Conservation (phyloP, 1,139 yeast genomes). For the Hemisphaericaspora subhashii region DNA sequence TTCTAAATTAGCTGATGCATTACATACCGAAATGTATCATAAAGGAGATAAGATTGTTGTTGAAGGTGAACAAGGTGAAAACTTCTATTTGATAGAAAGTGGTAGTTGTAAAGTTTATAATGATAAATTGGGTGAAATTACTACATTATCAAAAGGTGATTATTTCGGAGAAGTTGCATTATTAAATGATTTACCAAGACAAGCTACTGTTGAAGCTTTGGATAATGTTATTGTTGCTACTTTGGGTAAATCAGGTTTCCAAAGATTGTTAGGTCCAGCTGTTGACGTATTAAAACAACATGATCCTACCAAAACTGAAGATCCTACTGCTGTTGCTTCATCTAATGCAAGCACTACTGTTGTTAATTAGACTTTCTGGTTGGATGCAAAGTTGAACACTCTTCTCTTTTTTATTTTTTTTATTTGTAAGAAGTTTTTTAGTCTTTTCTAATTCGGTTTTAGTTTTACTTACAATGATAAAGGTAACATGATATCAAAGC, state of each 20-base stretch:
- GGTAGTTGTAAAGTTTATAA: constrained; percentile 79
- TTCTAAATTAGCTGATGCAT: constrained; percentile 91
- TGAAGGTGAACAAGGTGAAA: constrained; percentile 92
- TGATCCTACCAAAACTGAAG: constrained; percentile 59
- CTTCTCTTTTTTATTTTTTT: constrained; percentile 3
- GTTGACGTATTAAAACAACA: constrained; percentile 75
- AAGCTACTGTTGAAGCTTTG: constrained; percentile 85
- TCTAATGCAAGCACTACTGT: not conserved
- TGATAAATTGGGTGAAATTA: constrained; percentile 58
- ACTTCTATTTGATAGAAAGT: constrained; percentile 84
- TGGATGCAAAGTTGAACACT: not conserved
- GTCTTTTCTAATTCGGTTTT: not conserved
- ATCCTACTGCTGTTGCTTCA: constrained; percentile 7
- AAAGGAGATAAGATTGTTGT: constrained; percentile 74
- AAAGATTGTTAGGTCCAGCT: constrained; percentile 90
- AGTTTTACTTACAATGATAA: not conserved
- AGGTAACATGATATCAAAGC: constrained; percentile 1
- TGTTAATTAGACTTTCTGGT: constrained; percentile 2
- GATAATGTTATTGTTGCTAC: constrained; percentile 84
- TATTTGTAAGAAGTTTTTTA: constrained; percentile 3
- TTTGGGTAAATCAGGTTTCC: constrained; percentile 88
- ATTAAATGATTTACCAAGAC: constrained; percentile 88
- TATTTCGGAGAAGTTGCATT: constrained; percentile 96
- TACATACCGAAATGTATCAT: constrained; percentile 72
- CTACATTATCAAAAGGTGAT: constrained; percentile 72